These are phyloP conservation scores for Geoglossum glabrum DNA, from an alignment of 495 filamentous ascomycete species.

Conservation along the genomic window DNA sequence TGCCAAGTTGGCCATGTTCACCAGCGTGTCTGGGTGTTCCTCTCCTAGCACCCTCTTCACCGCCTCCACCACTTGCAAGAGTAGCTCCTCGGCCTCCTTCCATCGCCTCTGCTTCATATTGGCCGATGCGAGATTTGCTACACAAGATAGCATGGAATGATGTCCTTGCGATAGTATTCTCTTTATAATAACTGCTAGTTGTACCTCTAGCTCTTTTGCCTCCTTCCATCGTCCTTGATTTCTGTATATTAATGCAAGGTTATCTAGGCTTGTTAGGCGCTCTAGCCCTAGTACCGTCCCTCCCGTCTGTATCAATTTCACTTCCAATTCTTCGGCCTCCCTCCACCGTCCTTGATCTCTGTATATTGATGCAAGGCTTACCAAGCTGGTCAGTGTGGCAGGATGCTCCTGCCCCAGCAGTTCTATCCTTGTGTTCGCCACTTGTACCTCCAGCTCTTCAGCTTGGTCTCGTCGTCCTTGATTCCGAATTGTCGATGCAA, in stretches of 20 bases:
- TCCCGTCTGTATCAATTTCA: not conserved
- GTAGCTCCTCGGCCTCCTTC: too few relatives aligned
- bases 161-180: too few relatives aligned
- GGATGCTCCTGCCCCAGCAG: conserved; percentile 1
- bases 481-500: conserved; percentile 1
- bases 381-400: conserved; percentile 3
- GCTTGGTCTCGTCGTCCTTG: conserved; percentile 16
- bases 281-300: not conserved
- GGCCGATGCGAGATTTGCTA: too few relatives aligned
- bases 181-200: not conserved
- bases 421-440: not conserved
- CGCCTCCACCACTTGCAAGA: too few relatives aligned
- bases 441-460: conserved; percentile 11
- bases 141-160: conserved; percentile 8
- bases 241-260: conserved; percentile 12
- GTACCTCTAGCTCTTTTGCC: conserved; percentile 3
- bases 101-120: too few relatives aligned
- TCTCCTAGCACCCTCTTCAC: too few relatives aligned
- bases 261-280: not conserved
- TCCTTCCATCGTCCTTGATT: conserved; percentile 8
- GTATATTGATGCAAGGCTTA: conserved; percentile 2
- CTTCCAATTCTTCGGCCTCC: too few relatives aligned
- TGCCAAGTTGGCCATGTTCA: conserved; percentile 4
- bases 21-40: too few relatives aligned
- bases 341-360: too few relatives aligned